These are phyloP conservation scores for Pythium apleroticum DNA, from an alignment of 352 stramenopile species.

Conservation along the genomic window DNA sequence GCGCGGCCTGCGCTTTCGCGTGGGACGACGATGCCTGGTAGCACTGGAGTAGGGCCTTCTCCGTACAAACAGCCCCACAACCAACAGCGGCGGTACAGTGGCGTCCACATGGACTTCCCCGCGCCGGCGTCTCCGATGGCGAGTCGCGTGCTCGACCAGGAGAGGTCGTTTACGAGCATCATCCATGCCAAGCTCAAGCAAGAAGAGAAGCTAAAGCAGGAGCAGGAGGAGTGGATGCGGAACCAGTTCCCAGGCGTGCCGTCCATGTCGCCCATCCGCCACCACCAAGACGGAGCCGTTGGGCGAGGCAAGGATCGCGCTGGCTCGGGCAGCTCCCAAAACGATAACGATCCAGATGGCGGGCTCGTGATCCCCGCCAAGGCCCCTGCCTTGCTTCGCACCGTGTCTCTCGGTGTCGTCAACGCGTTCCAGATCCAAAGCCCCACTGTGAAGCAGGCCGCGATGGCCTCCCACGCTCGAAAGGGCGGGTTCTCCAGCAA, in stretches of 20 bases:
- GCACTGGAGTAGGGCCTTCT: not conserved
- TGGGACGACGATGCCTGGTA: conserved; percentile 18
- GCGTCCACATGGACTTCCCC: conserved; percentile 17
- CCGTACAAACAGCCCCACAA: conserved; percentile 5
- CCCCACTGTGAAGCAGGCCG: conserved; percentile 43
- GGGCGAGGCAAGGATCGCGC: not conserved
- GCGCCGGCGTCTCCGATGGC: conserved; percentile 63
- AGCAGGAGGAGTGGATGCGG: conserved; percentile 77
- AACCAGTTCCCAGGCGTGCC: conserved; percentile 25
- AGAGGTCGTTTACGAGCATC: conserved; percentile 60
- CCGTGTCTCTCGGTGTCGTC: conserved; percentile 36
- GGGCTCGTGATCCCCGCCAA: conserved; percentile 29
- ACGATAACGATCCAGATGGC: conserved; percentile 23
- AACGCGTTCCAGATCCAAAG: conserved; percentile 34
- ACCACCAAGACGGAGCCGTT: conserved; percentile 12
- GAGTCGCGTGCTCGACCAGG: conserved; percentile 54
- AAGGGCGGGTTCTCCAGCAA: conserved; percentile 30
- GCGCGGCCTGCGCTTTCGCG: conserved; percentile 11
- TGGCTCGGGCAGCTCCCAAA: not conserved
- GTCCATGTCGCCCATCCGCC: conserved; percentile 35
- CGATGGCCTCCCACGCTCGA: conserved; percentile 43
- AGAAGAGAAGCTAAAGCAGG: conserved; percentile 65
- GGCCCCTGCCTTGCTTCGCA: conserved; percentile 41
- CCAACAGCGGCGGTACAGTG: conserved; percentile 3
- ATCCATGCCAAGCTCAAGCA: conserved; percentile 63